Evolutionary conservation across 345 rosid genomes (phyloP).

Genomic region (Microcos paniculata): DNA sequence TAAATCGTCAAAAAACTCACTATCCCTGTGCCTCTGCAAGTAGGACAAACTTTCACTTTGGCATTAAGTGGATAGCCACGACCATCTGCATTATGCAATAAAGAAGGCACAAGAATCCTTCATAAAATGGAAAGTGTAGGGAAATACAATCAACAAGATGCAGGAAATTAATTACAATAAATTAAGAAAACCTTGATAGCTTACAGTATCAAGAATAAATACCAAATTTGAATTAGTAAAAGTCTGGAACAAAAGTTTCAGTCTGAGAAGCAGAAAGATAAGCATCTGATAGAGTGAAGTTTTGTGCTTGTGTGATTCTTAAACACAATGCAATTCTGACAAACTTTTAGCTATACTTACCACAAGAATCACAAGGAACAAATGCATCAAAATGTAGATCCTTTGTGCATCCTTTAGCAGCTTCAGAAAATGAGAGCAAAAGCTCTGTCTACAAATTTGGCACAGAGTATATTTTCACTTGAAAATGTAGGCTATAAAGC

Average conservation of each 20-base stretch:
- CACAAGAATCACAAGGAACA: slow-evolving; percentile 79
- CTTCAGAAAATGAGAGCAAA: slow-evolving; percentile 76
- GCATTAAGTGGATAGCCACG: slow-evolving; percentile 70
- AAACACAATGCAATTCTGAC: neutral
- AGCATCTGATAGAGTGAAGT: neutral
- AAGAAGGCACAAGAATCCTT: slow-evolving; percentile 11
- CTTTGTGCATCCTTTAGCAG: slow-evolving; percentile 84
- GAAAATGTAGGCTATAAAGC: slow-evolving; percentile 16
- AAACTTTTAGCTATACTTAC: slow-evolving; percentile 43
- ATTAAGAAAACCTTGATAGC: neutral
- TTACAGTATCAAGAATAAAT: neutral
- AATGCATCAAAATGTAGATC: slow-evolving; percentile 66
- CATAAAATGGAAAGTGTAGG: neutral
- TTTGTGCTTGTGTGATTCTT: slow-evolving; percentile 1
- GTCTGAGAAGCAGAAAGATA: neutral
- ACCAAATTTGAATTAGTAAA: neutral
- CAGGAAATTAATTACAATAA: neutral
- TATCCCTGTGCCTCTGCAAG: slow-evolving; percentile 82
- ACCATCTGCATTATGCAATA: slow-evolving; percentile 58
- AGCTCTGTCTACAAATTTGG: slow-evolving; percentile 53
- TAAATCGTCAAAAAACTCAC: slow-evolving; percentile 50
- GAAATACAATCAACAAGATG: neutral
- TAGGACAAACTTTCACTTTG: slow-evolving; percentile 56
- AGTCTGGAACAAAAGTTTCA: neutral
- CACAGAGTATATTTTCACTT: slow-evolving; percentile 22